A percentile compares a stretch with the other conserved stretches of the same genome.
Conservation (phyloP, 257 asterid genomes). For the Solanum megistacrolobum region DNA sequence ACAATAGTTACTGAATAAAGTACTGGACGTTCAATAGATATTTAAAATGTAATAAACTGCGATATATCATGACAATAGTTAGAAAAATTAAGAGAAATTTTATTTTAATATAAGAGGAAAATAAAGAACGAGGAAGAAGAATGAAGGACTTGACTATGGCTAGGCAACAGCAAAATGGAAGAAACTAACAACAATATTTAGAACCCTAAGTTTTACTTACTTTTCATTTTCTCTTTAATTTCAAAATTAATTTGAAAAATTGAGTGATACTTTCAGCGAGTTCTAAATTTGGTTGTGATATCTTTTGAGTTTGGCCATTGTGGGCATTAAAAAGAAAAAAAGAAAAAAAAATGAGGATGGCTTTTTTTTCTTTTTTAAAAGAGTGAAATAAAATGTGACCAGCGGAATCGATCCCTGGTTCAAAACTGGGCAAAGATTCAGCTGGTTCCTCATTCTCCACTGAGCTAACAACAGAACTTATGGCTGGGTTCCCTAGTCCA, state of each 20-base stretch:
- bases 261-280: not conserved
- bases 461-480: not conserved
- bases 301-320: not conserved
- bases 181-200: not conserved
- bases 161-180: not conserved
- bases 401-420: not conserved
- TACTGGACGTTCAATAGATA: not conserved
- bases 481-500: not conserved
- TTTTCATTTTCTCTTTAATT: not conserved
- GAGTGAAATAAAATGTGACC: not conserved
- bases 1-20: not conserved
- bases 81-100: not conserved
- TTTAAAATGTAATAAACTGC: not conserved
- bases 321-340: not conserved
- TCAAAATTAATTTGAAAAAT: not conserved
- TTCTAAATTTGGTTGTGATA: not conserved
- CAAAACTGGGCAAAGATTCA: not conserved
- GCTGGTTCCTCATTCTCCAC: not conserved
- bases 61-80: not conserved
- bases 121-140: not conserved
- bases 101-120: not conserved
- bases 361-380: not conserved
- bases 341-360: not conserved
- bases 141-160: not conserved
- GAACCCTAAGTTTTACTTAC: not conserved